phyloP scores from a whole-genome alignment of 495 filamentous ascomycete species.

The Opeltia flavorubescens region DNA sequence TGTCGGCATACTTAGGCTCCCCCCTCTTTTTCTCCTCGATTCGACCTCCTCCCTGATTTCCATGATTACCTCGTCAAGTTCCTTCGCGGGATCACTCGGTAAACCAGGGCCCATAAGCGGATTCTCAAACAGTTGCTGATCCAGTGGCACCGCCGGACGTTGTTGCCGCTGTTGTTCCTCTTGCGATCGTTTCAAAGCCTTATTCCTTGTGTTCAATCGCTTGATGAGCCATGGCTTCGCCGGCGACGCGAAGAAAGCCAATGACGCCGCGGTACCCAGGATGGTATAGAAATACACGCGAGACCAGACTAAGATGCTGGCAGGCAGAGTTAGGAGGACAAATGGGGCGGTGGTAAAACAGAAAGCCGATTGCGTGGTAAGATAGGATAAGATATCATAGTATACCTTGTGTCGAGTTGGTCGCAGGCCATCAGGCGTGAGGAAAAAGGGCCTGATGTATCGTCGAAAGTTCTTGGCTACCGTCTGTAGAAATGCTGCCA shows the following conservation, averaged over 20 bases:
- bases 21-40: conserved; percentile 37
- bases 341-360: conserved; percentile 74
- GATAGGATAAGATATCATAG: conserved; percentile 71
- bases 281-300: conserved; percentile 83
- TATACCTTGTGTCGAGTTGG: conserved; percentile 60
- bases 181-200: conserved; percentile 17
- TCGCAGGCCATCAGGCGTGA: conserved; percentile 52
- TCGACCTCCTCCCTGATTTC: conserved; percentile 64
- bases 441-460: conserved; percentile 82
- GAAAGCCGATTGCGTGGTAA: conserved; percentile 72
- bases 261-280: conserved; percentile 44
- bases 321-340: conserved; percentile 55
- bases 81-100: conserved; percentile 57
- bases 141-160: conserved; percentile 14
- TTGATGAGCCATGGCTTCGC: conserved; percentile 47
- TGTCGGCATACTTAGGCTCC: conserved; percentile 35
- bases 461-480: conserved; percentile 89
- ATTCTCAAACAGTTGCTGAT: conserved; percentile 23
- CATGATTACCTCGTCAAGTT: conserved; percentile 63
- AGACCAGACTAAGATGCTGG: conserved; percentile 59
- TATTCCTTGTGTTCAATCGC: conserved; percentile 43
- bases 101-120: conserved; percentile 56
- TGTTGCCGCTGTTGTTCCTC: background rate
- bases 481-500: conserved; percentile 82
- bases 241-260: conserved; percentile 69